Conservation (phyloP, 345 rosid species). For the Draba incana region DNA sequence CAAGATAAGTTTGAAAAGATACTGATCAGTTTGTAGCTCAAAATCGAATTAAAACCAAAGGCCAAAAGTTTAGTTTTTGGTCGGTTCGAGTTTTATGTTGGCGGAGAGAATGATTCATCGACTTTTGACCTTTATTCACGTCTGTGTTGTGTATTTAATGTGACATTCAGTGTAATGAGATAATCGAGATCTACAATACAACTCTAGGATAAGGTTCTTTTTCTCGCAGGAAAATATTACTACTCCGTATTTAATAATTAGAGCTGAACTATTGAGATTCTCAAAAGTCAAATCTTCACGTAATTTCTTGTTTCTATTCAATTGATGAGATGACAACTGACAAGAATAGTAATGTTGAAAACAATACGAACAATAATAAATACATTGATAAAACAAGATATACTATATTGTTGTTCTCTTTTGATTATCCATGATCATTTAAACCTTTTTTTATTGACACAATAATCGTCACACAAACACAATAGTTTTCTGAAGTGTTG, state of each 20-base stretch:
- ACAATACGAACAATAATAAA: constrained; percentile 22
- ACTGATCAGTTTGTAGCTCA: no score
- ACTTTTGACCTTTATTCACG: constrained; percentile 1
- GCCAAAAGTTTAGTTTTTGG: no score
- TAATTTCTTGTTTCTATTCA: constrained; percentile 1
- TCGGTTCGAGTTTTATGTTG: no score
- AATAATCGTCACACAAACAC: no score
- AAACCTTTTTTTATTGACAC: neutral
- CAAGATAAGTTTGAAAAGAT: no score
- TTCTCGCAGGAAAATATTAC: neutral
- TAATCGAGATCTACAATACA: constrained; percentile 28
- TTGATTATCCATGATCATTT: neutral
- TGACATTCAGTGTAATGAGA: neutral
- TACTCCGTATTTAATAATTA: neutral
- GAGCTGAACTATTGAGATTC: constrained; percentile 21
- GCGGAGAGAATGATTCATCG: neutral
- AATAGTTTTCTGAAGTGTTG: no score
- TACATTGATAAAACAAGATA: constrained; percentile 3
- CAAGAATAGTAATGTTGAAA: constrained; percentile 27
- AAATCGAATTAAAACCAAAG: no score
- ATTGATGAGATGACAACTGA: constrained; percentile 27
- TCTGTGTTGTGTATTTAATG: constrained; percentile 20
- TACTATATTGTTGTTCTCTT: neutral
- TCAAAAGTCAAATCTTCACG: constrained; percentile 39
- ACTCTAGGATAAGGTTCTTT: constrained; percentile 15